Evolutionary conservation across 2,329 filamentous ascomycete species (phyloP), one percentile per base, ranked within the genome.

Genomic region (Leptosphaerulina australis): DNA sequence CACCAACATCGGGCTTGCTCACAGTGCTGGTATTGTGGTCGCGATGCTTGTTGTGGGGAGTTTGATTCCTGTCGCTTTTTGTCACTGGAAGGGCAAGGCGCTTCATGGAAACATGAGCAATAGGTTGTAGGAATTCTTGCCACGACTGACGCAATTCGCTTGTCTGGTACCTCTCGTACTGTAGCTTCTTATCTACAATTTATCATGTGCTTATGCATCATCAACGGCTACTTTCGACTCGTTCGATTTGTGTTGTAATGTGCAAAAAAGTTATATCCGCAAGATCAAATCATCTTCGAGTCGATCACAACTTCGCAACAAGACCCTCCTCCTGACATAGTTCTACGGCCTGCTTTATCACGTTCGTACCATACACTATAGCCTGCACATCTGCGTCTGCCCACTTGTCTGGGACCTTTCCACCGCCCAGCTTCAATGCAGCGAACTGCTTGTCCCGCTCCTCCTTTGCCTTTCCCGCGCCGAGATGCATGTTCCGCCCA

Each of bases 381-480:
- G 69, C 73, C 60, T 81, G 78, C 22, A 80, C 73, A 64, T 79
- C 77, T 4, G 74, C 76, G 70, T 81, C 78, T 7, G 78, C 78
- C 78, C 78, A 81, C 62, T 77, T 79, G 53, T 81, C 78, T 7
- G 78, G 78, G 38, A 79, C 76, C 22, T 71, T 71, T 0, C 74
- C 76, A 5, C 69, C 71, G 0, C 73, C 73, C 8, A 66, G 60
- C 63, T 76, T 79, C 49, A 79, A 51, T 9, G 73, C 76, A 2
- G 72, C 79, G 45, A 85, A 85, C 41, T 79, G 74, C 65, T 74
- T 78, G 56, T 85, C 82, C 4, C 82, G 71, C 67, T 83, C 80
- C 59, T 82, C 79, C 71, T 84, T 83, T 6, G 81, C 83, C 28
- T 77, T 79, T 4, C 83, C 83, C 4, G 81, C 78, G 2, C 82